Evolutionary conservation across 139 green algal genomes (phyloP).

Genomic region (Auxenochlorella pyrenoidosa): DNA sequence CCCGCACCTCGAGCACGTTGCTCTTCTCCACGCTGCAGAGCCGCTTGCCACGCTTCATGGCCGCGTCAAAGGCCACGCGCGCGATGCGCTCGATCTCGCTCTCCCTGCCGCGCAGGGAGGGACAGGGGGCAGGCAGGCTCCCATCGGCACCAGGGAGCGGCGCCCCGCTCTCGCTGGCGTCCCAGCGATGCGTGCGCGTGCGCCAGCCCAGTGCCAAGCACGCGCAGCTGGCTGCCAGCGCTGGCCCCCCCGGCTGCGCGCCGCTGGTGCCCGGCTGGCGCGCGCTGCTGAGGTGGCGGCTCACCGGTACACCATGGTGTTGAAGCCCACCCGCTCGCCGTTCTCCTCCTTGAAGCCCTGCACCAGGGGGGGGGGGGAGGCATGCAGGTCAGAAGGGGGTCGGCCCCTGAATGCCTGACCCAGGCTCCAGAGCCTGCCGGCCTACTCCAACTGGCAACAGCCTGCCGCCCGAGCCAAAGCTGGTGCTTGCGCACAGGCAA

Average conservation of each 20-base stretch:
- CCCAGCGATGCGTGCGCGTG: too few relatives aligned
- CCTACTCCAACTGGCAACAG: too few relatives aligned
- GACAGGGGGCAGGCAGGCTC: neutral
- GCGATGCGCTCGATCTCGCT: constrained; percentile 96
- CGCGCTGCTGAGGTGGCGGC: neutral
- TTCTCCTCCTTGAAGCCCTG: constrained; percentile 59
- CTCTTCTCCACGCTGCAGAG: constrained; percentile 96
- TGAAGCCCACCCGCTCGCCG: constrained; percentile 92
- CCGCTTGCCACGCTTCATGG: constrained; percentile 80
- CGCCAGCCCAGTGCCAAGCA: too few relatives aligned
- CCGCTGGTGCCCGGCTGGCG: too few relatives aligned
- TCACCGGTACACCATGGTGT: constrained; percentile 95
- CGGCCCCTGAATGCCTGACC: too few relatives aligned
- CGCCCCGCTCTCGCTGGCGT: too few relatives aligned
- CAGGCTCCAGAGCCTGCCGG: too few relatives aligned
- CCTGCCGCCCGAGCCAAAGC: too few relatives aligned
- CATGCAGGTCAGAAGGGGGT: neutral
- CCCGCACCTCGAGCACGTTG: constrained; percentile 93
- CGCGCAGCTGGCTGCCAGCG: too few relatives aligned
- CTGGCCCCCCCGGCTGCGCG: too few relatives aligned
- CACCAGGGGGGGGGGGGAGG: neutral
- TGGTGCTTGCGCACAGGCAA: too few relatives aligned
- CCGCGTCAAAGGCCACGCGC: constrained; percentile 93
- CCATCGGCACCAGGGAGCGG: too few relatives aligned
- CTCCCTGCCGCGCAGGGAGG: constrained; percentile 14